Base-by-base conservation (phyloP, 2,329 filamentous ascomycete genomes). In the Ophiocordyceps australis region DNA sequence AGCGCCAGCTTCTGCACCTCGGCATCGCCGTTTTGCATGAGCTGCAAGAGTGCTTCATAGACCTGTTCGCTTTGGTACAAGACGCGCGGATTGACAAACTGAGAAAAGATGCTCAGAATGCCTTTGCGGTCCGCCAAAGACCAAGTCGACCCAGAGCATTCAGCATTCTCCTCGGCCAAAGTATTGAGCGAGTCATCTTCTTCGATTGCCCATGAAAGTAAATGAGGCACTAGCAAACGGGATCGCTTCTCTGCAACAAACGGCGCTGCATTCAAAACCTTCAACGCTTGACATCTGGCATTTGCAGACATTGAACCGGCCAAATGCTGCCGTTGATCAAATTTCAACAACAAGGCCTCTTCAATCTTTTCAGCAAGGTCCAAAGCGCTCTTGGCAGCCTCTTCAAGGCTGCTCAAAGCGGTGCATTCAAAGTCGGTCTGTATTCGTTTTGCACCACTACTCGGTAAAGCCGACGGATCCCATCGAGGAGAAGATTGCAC, bases 1-100 rank as follows among this genome's bases (percentile, higher is more conserved):
- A 98, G 60, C 1, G 83, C 74, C 23, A 75, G 68, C 36, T 77
- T 86, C 46, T 98, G 89, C 11, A 93, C 69, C 36, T 94, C 86
- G 4, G 74, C 63, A 42, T 98, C 89, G 39, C 89, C 89, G 43
- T 94, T 93, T 22, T 74, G 69, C 35, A 94, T 59, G 14, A 94
- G 61, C 17, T 65, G 60, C 12, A 94, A 55, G 14, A 95, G 57
- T 11, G 80, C 72, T 7, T 66, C 53, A 39, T 85, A 79, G 0
- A 93, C 85, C 28, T 81, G 73, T 8, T 70, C 59, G 17, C 77
- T 67, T 40, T 72, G 77, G 48, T 73, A 95, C 4, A 98, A 56
- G 1, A 83, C 82, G 39, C 65, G 78, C 0, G 89, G 82, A 42
- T 98, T 98, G 25, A 65, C 57, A 42, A 95, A 95, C 33, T 83